Evolutionary conservation across 2,329 filamentous ascomycete species (phyloP).

Genomic region (Beauveria scarabaeidicola): DNA sequence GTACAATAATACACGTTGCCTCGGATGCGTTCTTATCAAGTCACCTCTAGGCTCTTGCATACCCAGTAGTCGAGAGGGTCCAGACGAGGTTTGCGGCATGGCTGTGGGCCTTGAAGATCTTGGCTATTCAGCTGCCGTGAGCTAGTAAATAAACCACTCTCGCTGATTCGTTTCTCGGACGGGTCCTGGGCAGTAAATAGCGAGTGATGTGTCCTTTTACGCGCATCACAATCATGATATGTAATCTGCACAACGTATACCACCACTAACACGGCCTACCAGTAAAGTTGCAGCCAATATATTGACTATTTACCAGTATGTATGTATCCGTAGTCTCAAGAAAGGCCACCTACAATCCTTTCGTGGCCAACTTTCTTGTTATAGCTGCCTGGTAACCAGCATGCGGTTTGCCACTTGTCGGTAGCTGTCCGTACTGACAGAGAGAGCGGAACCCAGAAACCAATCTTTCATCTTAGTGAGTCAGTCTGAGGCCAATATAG

Average conservation of each 20-base stretch:
- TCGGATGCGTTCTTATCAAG: not conserved
- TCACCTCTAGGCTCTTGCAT: not conserved
- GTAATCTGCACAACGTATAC: not conserved
- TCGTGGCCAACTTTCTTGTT: not conserved
- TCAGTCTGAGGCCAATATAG: too few relatives aligned
- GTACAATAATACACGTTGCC: not conserved
- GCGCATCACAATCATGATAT: not conserved
- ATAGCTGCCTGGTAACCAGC: not conserved
- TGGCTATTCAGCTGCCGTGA: not conserved
- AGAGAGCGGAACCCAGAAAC: not conserved
- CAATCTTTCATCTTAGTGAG: too few relatives aligned
- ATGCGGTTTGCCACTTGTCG: too few relatives aligned
- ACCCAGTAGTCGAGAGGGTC: not conserved
- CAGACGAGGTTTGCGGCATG: not conserved
- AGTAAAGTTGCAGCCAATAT: not conserved
- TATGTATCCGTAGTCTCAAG: too few relatives aligned
- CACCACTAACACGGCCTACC: not conserved
- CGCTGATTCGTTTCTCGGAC: slow-evolving; percentile 2
- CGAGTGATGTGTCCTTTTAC: not conserved
- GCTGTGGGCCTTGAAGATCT: slow-evolving; percentile 10
- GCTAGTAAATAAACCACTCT: not conserved
- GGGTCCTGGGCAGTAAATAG: not conserved
- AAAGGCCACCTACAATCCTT: not conserved
- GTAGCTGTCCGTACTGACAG: not conserved
- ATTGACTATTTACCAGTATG: not conserved